Evolutionary conservation across 768 basidiomycete genomes (phyloP).

Genomic region (Rhizopogon rudus): DNA sequence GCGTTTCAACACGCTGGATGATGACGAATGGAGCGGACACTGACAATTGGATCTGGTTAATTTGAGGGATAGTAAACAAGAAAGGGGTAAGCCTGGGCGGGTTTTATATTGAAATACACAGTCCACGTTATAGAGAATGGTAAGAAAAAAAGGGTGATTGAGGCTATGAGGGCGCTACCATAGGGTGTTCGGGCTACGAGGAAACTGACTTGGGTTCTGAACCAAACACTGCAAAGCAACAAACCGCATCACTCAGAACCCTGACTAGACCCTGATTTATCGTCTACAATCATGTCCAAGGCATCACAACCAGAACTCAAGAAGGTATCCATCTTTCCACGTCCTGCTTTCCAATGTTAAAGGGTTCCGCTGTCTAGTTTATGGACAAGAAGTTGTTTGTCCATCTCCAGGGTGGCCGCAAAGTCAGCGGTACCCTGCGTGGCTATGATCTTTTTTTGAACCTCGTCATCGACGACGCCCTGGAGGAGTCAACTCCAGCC

Average conservation of each 20-base stretch:
- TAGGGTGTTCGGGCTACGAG: background rate
- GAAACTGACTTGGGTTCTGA: background rate
- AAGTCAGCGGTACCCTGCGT: constrained; percentile 90
- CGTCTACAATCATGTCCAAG: constrained; percentile 65
- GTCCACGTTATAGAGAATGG: too few species aligned
- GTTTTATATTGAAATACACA: background rate
- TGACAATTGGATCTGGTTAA: background rate
- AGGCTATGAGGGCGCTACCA: background rate
- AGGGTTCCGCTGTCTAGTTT: constrained; percentile 48
- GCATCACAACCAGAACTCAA: constrained; percentile 97
- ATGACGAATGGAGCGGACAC: background rate
- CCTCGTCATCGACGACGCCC: constrained; percentile 92
- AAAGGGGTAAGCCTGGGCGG: background rate
- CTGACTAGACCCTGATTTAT: background rate
- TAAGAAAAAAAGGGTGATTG: background rate
- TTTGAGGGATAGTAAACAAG: background rate
- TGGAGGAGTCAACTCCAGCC: constrained; percentile 86
- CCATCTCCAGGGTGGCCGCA: constrained; percentile 90
- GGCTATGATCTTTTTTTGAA: constrained; percentile 99
- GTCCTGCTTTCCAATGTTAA: background rate
- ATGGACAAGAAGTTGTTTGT: constrained; percentile 99
- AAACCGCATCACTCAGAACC: background rate
- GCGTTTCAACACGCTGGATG: background rate
- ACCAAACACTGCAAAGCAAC: constrained; percentile 32
- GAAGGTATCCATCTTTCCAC: constrained; percentile 58